phyloP scores from a whole-genome alignment of 768 basidiomycete genomes.

The Dictyophora rubrovolvata region DNA sequence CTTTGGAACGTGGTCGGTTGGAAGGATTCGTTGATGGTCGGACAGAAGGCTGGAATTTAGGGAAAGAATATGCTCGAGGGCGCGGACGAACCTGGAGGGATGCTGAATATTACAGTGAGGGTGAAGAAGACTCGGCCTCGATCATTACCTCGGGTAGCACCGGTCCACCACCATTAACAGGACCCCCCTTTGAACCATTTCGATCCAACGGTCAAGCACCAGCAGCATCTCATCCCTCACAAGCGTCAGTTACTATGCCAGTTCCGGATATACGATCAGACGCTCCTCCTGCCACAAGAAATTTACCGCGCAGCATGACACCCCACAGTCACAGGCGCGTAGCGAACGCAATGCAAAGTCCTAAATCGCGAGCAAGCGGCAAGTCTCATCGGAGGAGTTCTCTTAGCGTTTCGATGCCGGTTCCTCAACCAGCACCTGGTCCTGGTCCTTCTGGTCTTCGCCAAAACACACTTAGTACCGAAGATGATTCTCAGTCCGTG shows the following conservation, averaged over 20 bases:
- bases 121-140: background rate
- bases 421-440: background rate
- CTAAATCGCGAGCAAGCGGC: background rate
- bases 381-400: background rate
- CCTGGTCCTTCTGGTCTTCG: background rate
- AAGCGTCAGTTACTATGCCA: background rate
- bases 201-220: background rate
- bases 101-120: background rate
- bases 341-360: background rate
- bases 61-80: background rate
- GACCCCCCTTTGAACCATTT: background rate
- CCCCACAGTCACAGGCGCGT: background rate
- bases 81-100: background rate
- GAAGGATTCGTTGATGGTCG: constrained; percentile 7
- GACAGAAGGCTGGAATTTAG: constrained; percentile 3
- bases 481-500: background rate
- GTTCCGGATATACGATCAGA: background rate
- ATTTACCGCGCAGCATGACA: background rate
- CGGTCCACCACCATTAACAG: background rate
- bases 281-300: background rate
- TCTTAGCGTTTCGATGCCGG: background rate
- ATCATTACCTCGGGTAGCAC: background rate
- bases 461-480: background rate
- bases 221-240: background rate
- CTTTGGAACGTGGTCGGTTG: background rate